Evolutionary conservation across 2,329 filamentous ascomycete genomes (phyloP), one percentile per base, ranked within the genome.

Genomic region (Talaromyces islandicus): DNA sequence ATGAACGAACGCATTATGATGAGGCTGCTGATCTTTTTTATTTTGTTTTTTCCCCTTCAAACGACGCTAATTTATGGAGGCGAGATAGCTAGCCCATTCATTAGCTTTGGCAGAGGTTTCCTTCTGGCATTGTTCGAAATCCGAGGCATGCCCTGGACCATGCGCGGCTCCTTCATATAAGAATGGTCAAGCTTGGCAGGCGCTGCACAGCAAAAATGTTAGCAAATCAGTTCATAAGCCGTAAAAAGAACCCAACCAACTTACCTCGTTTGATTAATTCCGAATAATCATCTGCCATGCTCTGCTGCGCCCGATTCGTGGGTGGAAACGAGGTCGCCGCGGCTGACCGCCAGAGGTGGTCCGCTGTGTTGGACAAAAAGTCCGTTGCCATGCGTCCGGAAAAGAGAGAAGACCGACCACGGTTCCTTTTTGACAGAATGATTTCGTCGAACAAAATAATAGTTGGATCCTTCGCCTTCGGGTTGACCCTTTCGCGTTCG

Each of bases 81-180:
- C 29, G 72, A 73, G 48, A 75, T 73, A 6, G 70, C 68, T 56
- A 74, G 69, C 7, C 74, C 74, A 60, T 74, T 74, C 69, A 77
- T 76, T n/a, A 75, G 67, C 57, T 76, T 75, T 30, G 75, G 75
- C 35, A 78, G 70, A 38, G 75, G 76, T 64, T 77, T 77, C 59
- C 75, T 66, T 56, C 73, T 72, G 30, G 73, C 74, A 60, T 70
- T 77, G 66, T 77, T 77, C 29, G 81, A 80, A 17, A 85, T 78
- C 60, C 83, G 77, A 29, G 92, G 92, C n/a, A 92, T 87, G 38
- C 92, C 92, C 72, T 96, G 91, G 43, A 96, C 93, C 63, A 90
- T 87, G 60, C 92, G 85, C 30, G 92, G 92, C 75, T 97, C 92
- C 72, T 91, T 91, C 91, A 97, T 96, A 53, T 97, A 80, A 14